Evolutionary conservation across 345 rosid species (phyloP), one percentile per base, ranked within the genome.

Genomic region (Eucalyptus victrix): DNA sequence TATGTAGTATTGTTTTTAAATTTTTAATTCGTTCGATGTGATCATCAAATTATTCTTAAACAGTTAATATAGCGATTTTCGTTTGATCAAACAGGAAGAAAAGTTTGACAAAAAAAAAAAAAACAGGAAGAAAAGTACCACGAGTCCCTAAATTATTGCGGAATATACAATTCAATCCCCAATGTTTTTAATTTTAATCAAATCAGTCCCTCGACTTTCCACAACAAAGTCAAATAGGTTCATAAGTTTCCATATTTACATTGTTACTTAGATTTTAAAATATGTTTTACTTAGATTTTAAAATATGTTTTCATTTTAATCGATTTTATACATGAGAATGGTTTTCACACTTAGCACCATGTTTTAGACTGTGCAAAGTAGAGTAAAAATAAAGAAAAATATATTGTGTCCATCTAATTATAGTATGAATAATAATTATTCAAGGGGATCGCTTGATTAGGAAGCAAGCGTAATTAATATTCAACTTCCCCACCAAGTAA

Each of bases 21-120:
- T 23, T 34, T 72, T 37, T 19, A 19, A 37, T 72, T 37, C 2
- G 0, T 37, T 3, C 4, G 0, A 72, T 0, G 1, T 9, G 8
- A 19, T 7, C 4, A 37, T 72, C 12, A 6, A 34, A 72, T 11
- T 32, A 17, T 69, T 18, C 23, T 34, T 9, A 34, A 18, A 34
- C 12, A 2, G 0, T 5, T 1, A 32, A 69, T 18, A 34, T 34
- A 18, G 4, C 24, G 0, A 18, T n/a, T n/a, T 65, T 65, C 5
- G 0, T n/a, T 65, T 69, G 26, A 69, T 69, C 44, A 18, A 9
- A 34, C 1, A 19, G 11, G 1, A 34, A 72, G 10, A 37, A 72
- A 34, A 2, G 83, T 42, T n/a, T n/a, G n/a, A n/a, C n/a, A n/a
- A n/a, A n/a, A n/a, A n/a, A n/a, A n/a, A n/a, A n/a, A n/a, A n/a